Conservation (phyloP, 345 rosid genomes). For the Orychophragmus violaceus region DNA sequence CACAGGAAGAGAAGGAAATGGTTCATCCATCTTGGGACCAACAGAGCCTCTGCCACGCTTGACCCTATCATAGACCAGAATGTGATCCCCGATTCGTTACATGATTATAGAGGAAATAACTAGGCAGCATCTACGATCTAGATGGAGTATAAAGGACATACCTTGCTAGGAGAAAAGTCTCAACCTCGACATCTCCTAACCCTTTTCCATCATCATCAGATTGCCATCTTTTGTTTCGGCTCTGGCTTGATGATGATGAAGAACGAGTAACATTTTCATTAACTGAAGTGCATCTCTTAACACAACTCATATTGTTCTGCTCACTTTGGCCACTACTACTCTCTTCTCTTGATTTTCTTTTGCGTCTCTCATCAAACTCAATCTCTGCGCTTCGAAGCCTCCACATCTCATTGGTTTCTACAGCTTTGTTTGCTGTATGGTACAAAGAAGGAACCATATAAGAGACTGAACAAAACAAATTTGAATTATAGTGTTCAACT, state of each 20-base stretch:
- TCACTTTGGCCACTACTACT: conserved; percentile 30
- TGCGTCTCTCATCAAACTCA: conserved; percentile 46
- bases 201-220: conserved; percentile 41
- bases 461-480: neutral
- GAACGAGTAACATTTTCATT: conserved; percentile 31
- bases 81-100: neutral
- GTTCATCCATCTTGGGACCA: conserved; percentile 95
- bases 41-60: conserved; percentile 87
- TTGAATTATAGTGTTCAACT: neutral
- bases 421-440: conserved; percentile 64
- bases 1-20: conserved; percentile 51
- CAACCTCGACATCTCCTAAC: conserved; percentile 61
- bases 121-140: neutral
- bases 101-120: neutral
- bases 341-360: conserved; percentile 41
- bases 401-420: conserved; percentile 94
- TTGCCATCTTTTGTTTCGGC: conserved; percentile 30
- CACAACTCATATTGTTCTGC: conserved; percentile 26
- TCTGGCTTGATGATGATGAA: conserved; percentile 34
- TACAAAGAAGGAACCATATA: neutral
- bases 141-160: conserved; percentile 14
- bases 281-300: conserved; percentile 29
- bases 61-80: conserved; percentile 40
- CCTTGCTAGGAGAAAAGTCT: conserved; percentile 81
- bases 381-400: conserved; percentile 62